Conservation (phyloP, 306 rosid genomes). For the Prunus kanzakura region DNA sequence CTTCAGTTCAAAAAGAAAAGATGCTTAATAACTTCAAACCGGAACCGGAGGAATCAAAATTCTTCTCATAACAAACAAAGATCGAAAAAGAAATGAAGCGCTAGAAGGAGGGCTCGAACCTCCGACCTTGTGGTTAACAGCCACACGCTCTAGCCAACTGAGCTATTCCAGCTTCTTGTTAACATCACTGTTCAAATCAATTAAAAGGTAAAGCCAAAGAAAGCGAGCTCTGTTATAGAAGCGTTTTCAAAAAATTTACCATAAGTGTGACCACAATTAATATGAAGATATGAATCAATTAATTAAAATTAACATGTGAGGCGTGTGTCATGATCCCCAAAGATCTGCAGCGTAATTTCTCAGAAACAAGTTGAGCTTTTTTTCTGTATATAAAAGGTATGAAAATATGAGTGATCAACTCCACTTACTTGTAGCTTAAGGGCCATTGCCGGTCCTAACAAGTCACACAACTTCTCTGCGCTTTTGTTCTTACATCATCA, state of each 20-base stretch:
- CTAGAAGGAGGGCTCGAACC: slow-evolving; percentile 20
- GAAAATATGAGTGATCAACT: background rate
- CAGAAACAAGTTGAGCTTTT: too few relatives aligned
- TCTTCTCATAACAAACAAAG: too few relatives aligned
- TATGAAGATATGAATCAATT: background rate
- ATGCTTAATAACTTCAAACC: too few relatives aligned
- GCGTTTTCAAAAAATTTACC: background rate
- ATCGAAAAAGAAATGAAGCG: background rate
- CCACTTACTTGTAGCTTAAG: background rate
- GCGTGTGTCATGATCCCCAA: background rate
- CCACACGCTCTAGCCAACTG: slow-evolving; percentile 37
- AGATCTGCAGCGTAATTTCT: background rate
- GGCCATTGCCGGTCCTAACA: background rate
- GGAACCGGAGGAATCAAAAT: too few relatives aligned
- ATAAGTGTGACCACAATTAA: background rate
- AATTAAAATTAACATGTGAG: background rate
- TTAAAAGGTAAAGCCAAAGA: too few relatives aligned
- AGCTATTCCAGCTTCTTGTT: slow-evolving; percentile 24
- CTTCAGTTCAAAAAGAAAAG: too few relatives aligned
- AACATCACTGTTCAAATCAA: too few relatives aligned
- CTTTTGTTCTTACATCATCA: background rate
- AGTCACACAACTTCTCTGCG: background rate
- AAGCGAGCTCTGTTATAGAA: too few relatives aligned
- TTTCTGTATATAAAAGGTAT: background rate
- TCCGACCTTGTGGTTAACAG: slow-evolving; percentile 28